Conservation (phyloP, 352 stramenopile genomes). For the Pythium aphanidermatum region DNA sequence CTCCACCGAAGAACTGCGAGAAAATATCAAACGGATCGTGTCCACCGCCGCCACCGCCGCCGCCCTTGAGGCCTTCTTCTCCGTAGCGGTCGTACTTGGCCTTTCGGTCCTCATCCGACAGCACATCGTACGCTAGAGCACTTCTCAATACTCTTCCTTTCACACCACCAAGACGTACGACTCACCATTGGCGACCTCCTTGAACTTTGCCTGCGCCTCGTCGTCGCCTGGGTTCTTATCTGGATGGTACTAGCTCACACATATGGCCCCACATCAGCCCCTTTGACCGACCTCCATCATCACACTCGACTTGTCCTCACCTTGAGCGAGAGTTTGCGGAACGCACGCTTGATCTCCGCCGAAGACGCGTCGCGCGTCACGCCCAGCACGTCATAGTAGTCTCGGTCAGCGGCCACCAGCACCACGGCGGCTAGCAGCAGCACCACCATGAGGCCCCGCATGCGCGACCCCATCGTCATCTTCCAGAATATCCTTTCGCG, state of each 20-base stretch:
- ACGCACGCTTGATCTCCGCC: constrained; percentile 76
- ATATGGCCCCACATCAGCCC: no score
- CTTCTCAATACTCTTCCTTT: no score
- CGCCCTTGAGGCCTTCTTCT: constrained; percentile 74
- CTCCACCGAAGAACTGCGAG: constrained; percentile 70
- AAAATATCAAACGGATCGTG: constrained; percentile 80
- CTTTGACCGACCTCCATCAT: background rate
- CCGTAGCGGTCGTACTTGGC: constrained; percentile 89
- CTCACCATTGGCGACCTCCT: constrained; percentile 67
- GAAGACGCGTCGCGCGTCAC: constrained; percentile 54
- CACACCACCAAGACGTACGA: no score
- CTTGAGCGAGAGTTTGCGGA: constrained; percentile 88
- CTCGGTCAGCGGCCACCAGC: constrained; percentile 26
- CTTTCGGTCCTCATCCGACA: constrained; percentile 88
- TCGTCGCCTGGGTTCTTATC: constrained; percentile 89
- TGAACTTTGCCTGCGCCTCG: constrained; percentile 82
- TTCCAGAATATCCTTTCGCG: no score
- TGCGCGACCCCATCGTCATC: no score
- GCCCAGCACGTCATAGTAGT: constrained; percentile 76
- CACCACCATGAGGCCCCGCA: constrained; percentile 20
- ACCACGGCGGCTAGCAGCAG: constrained; percentile 21
- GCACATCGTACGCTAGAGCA: constrained; percentile 82
- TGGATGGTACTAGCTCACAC: constrained; percentile 78
- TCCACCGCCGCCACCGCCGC: constrained; percentile 36
- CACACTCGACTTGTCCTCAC: constrained; percentile 18